Evolutionary conservation across 164 flowering plant genomes (phyloP).

Genomic region (Nymphaea colorata): DNA sequence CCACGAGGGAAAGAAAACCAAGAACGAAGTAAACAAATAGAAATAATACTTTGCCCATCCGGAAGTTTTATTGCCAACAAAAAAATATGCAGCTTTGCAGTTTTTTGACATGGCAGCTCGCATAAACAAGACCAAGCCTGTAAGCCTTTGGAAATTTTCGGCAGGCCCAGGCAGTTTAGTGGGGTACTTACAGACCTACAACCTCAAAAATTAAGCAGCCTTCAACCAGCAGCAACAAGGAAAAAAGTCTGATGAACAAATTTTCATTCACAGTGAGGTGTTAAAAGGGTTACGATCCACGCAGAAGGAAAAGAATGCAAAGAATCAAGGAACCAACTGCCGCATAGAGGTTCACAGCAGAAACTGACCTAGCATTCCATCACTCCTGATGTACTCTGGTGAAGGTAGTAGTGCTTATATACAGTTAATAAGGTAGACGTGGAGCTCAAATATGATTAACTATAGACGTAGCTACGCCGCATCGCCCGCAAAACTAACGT

Average conservation of each 20-base stretch:
- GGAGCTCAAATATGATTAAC: not conserved
- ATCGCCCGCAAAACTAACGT: not conserved
- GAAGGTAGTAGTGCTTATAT: not conserved
- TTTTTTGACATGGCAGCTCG: no score
- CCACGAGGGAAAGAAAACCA: no score
- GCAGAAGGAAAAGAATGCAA: not conserved
- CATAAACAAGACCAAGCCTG: not conserved
- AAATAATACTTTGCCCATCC: no score
- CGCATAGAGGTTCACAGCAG: not conserved
- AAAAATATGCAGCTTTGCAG: no score
- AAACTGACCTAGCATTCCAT: not conserved
- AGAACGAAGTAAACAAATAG: no score
- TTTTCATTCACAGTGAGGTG: not conserved
- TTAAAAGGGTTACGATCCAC: not conserved
- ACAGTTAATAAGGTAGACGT: not conserved
- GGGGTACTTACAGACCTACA: not conserved
- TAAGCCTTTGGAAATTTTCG: not conserved
- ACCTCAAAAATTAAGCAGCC: not conserved
- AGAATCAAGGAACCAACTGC: not conserved
- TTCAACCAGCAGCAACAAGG: not conserved
- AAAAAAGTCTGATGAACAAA: not conserved
- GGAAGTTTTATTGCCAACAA: no score
- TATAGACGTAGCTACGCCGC: not conserved
- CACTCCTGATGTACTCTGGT: not conserved
- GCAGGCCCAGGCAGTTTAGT: not conserved